Conservation (phyloP, 176 grass and related monocot species). For the Musa troglodytarum region DNA sequence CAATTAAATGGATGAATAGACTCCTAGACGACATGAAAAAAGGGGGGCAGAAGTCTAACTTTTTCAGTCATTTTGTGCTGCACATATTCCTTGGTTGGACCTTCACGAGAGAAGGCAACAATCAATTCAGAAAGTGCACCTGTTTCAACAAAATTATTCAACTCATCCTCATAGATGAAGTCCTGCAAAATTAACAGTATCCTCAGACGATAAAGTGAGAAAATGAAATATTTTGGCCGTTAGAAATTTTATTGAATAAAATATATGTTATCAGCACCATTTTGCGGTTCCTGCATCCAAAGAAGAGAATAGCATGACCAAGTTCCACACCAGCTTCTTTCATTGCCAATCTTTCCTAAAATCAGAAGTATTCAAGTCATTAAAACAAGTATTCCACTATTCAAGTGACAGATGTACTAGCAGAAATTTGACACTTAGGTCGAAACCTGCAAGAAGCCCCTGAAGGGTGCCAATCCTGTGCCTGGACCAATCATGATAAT, state of each 20-base stretch:
- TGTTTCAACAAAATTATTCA: slow-evolving; percentile 59
- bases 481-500: slow-evolving; percentile 99
- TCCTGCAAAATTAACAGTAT: slow-evolving; percentile 42
- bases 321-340: slow-evolving; percentile 68
- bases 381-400: slow-evolving; percentile 1
- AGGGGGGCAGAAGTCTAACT: slow-evolving; percentile 5
- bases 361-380: not conserved
- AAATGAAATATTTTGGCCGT: not conserved
- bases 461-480: slow-evolving; percentile 87
- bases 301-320: slow-evolving; percentile 63
- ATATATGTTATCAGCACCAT: slow-evolving; percentile 31
- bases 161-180: slow-evolving; percentile 87
- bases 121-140: slow-evolving; percentile 66
- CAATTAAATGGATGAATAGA: not conserved
- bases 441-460: slow-evolving; percentile 91
- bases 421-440: not conserved
- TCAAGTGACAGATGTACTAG: slow-evolving; percentile 8
- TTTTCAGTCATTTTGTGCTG: slow-evolving; percentile 96
- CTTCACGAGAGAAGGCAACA: slow-evolving; percentile 81
- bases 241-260: slow-evolving; percentile 2
- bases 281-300: slow-evolving; percentile 85
- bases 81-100: slow-evolving; percentile 77
- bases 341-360: slow-evolving; percentile 75
- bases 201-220: not conserved
- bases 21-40: not conserved